Evolutionary conservation across 106 monocot genomes (phyloP).

Genomic region (Amphibolis antarctica): DNA sequence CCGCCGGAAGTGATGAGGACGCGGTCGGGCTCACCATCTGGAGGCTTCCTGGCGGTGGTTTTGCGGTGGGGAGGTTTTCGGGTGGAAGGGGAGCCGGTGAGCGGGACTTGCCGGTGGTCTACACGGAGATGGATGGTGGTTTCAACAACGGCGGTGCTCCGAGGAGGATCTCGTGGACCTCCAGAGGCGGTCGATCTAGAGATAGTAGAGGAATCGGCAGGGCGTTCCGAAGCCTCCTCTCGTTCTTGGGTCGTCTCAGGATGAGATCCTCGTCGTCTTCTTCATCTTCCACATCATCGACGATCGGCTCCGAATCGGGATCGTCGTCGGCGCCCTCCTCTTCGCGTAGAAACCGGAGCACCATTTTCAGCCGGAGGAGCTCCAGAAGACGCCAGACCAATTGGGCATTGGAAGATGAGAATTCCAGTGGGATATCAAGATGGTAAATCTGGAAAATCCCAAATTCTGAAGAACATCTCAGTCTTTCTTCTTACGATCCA

Average conservation of each 20-base stretch:
- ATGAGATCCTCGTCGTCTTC: not conserved
- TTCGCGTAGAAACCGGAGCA: not conserved
- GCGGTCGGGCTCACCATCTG: slow-evolving; percentile 21
- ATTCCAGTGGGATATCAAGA: slow-evolving; percentile 6
- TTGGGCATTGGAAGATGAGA: slow-evolving; percentile 8
- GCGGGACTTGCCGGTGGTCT: slow-evolving; percentile 16
- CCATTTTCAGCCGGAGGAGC: slow-evolving; percentile 5
- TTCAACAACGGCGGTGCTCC: slow-evolving; percentile 8
- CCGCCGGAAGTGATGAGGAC: slow-evolving; percentile 1
- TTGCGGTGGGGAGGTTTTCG: slow-evolving; percentile 24
- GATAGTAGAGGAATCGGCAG: slow-evolving; percentile 11
- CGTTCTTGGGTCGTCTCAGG: slow-evolving; percentile 10
- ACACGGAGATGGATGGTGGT: slow-evolving; percentile 24
- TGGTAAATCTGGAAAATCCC: not conserved
- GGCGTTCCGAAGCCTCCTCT: slow-evolving; percentile 18
- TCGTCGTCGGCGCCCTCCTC: slow-evolving; percentile 6
- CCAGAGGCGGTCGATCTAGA: slow-evolving; percentile 10
- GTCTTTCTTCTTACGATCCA: not conserved
- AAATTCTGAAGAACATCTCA: not conserved
- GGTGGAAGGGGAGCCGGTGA: slow-evolving; percentile 21
- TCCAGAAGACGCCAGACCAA: not conserved
- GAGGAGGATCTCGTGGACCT: slow-evolving; percentile 13
- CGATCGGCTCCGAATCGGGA: not conserved
- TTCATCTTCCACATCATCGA: slow-evolving; percentile 3
- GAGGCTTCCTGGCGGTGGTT: slow-evolving; percentile 25